Evolutionary conservation across 352 stramenopile genomes (phyloP).

Genomic region (Globisporangium takayamanum): DNA sequence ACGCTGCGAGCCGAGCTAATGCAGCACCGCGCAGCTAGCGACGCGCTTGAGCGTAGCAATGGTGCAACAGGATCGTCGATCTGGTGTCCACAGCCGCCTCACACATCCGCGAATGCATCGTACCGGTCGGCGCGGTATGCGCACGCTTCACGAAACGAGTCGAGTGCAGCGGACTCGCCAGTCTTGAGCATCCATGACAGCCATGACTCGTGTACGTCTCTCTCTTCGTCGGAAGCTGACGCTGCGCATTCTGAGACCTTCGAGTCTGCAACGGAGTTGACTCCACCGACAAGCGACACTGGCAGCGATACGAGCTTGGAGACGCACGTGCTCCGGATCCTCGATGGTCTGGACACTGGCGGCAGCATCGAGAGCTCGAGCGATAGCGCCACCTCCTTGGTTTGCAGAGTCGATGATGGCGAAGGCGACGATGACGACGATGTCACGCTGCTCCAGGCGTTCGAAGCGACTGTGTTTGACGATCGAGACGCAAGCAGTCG

Average conservation of each 20-base stretch:
- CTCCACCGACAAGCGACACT: background rate
- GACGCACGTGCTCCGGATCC: slow-evolving; percentile 18
- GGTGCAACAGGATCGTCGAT: background rate
- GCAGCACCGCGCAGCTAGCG: background rate
- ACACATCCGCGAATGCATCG: background rate
- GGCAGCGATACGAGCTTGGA: slow-evolving; percentile 27
- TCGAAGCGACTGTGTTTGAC: background rate
- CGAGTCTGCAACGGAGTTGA: background rate
- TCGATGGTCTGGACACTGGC: slow-evolving; percentile 1
- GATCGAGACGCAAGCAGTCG: background rate
- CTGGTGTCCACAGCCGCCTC: slow-evolving; percentile 15
- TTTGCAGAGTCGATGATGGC: background rate
- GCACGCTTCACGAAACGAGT: background rate
- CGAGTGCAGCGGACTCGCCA: background rate
- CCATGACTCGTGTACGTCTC: background rate
- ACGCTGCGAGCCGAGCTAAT: slow-evolving; percentile 26
- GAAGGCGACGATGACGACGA: slow-evolving; percentile 5
- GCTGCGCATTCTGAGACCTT: background rate
- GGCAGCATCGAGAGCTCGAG: slow-evolving; percentile 7
- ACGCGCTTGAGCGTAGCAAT: background rate
- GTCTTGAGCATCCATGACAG: background rate
- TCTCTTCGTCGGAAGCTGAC: background rate
- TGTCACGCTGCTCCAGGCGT: slow-evolving; percentile 5
- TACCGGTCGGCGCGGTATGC: slow-evolving; percentile 6
- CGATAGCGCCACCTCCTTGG: background rate